Conservation (phyloP, 768 basidiomycete genomes). For the Nevesoporus exiguus region DNA sequence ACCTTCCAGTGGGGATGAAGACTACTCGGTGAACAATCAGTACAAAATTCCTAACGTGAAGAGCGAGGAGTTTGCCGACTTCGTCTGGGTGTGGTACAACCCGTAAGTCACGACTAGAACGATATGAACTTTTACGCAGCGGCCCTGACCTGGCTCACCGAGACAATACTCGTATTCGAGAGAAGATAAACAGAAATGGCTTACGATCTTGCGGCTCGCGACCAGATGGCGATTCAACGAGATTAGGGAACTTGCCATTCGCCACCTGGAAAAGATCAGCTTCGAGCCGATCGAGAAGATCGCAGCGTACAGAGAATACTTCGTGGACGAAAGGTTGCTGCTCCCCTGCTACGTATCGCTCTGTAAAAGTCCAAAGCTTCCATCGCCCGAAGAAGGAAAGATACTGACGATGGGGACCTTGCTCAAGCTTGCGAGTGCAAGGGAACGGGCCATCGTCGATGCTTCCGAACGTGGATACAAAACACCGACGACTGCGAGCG, state of each 20-base stretch:
- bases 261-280: conserved; percentile 48
- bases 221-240: conserved; percentile 53
- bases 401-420: conserved; percentile 57
- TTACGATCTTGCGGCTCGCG: conserved; percentile 49
- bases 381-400: conserved; percentile 51
- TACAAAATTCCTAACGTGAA: conserved; percentile 29
- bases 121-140: neutral
- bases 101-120: conserved; percentile 10
- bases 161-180: conserved; percentile 58
- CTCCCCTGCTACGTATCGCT: conserved; percentile 52
- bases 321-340: conserved; percentile 47
- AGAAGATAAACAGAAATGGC: conserved; percentile 51
- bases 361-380: conserved; percentile 48
- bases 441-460: conserved; percentile 44
- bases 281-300: conserved; percentile 54
- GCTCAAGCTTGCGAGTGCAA: conserved; percentile 47
- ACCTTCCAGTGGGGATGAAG: neutral
- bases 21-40: neutral
- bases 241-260: conserved; percentile 48
- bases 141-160: neutral
- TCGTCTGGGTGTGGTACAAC: conserved; percentile 58
- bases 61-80: conserved; percentile 39
- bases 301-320: conserved; percentile 50
- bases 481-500: conserved; percentile 26
- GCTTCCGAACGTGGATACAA: conserved; percentile 29